Base-by-base conservation (phyloP, 495 filamentous ascomycete genomes). In the Daldinia decipiens region DNA sequence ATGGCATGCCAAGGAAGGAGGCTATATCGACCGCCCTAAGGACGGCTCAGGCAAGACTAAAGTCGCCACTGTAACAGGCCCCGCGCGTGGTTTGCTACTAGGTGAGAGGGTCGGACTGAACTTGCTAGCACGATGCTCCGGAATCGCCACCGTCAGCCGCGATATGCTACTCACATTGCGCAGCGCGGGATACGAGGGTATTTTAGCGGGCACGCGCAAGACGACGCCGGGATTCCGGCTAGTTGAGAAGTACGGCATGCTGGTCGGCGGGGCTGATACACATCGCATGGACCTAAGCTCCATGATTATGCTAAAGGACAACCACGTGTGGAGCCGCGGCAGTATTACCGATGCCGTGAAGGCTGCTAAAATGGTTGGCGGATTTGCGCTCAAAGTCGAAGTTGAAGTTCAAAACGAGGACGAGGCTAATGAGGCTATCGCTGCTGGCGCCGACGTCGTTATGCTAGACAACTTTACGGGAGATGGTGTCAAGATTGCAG, bases 291-390 rank as follows among this genome's bases (percentile, higher is more conserved):
- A 98, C 79, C 81, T 99, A 39, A 93, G 90, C 68, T 85, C 89
- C 47, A 98, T 99, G 95, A 93, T 92, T 26, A 99, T 99, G 95
- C 84, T 99, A 56, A 99, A 99, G 82, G 95, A 99, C 80, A 99
- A 99, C 77, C 95, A 99, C 78, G 88, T 99, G 31, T 96, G 93
- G 91, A 92, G 92, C 40, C 89, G 90, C 69, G 91, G 90, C 5
- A 91, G 90, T 65, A 98, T 98, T 75, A 90, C 90, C 2, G 82
- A 87, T 4, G 95, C 96, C 5, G 94, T 98, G 19, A 81, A 81
- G 63, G 91, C 94, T 1, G 95, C 95, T 3, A 94, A 93, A 79
- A 84, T 88, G 13, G 93, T 88, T 0, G 94, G 89, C 9, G 96
- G 95, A 0, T 98, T 98, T 77, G 85, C 90, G 15, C 84, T 96